A percentile compares a stretch with the other conserved stretches of the same genome.
Conservation (phyloP, 768 basidiomycete species). For the Neoboletus subvelutipes region DNA sequence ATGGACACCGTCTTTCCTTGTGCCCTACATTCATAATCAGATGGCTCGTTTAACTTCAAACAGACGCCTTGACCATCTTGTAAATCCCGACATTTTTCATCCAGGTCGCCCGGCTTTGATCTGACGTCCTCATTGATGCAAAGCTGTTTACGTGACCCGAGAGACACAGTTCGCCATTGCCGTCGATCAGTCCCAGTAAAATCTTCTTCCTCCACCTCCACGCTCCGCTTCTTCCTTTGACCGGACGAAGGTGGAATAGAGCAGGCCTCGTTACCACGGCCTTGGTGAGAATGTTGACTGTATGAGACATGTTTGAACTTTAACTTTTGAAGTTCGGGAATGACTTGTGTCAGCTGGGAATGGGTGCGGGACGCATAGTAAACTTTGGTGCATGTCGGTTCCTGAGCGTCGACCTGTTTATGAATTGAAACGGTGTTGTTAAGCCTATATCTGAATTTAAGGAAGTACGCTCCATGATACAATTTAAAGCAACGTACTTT, state of each 20-base stretch:
- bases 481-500: conserved; percentile 47
- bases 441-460: conserved; percentile 17
- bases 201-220: conserved; percentile 22
- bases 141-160: conserved; percentile 88
- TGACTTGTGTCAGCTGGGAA: conserved; percentile 89
- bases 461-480: not conserved
- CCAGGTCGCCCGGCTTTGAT: conserved; percentile 63
- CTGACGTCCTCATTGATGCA: conserved; percentile 87
- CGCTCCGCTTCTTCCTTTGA: conserved; percentile 21
- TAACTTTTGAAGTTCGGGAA: conserved; percentile 82
- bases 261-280: not conserved
- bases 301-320: conserved; percentile 41
- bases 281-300: conserved; percentile 15
- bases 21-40: conserved; percentile 43
- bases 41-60: not conserved
- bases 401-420: conserved; percentile 30
- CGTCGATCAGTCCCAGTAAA: conserved; percentile 27
- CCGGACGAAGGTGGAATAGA: not conserved
- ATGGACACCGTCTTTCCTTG: conserved; percentile 68
- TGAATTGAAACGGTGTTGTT: conserved; percentile 4
- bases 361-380: conserved; percentile 96
- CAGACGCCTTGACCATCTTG: conserved; percentile 50
- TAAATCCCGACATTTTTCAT: conserved; percentile 85
- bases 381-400: conserved; percentile 74
- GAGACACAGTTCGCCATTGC: conserved; percentile 65